Conservation (phyloP, 176 grass and related monocot species). For the Aechmea fasciata region DNA sequence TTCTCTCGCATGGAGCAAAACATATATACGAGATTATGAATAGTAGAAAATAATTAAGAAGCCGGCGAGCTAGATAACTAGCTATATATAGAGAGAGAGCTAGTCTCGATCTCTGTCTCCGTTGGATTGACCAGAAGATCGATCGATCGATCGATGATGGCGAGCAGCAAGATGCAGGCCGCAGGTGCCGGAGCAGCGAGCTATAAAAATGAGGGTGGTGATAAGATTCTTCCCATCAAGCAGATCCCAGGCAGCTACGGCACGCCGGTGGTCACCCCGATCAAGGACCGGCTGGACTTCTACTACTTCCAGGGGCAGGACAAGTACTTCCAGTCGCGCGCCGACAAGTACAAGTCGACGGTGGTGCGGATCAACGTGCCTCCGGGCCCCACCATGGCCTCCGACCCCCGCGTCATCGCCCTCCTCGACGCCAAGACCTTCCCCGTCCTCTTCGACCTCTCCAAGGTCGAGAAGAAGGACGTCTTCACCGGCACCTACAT, state of each 20-base stretch:
- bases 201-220: neutral
- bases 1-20: no score
- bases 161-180: no score
- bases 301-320: conserved; percentile 61
- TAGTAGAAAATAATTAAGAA: no score
- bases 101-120: no score
- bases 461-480: conserved; percentile 68
- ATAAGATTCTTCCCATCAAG: neutral
- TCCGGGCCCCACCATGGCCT: conserved; percentile 44
- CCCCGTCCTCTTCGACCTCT: conserved; percentile 53
- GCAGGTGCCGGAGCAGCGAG: neutral
- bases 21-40: no score
- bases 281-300: conserved; percentile 61
- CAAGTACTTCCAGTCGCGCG: conserved; percentile 59
- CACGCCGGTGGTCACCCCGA: conserved; percentile 28
- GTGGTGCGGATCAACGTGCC: conserved; percentile 57
- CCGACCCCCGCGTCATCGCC: conserved; percentile 46
- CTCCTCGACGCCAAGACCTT: conserved; percentile 70
- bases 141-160: no score
- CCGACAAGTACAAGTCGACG: conserved; percentile 48
- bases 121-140: no score
- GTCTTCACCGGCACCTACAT: conserved; percentile 64
- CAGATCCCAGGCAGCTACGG: conserved; percentile 44
- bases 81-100: no score
- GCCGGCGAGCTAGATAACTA: no score